Percentiles rank a stretch among this genome's conserved stretches.
These are phyloP conservation scores for Claviceps spartinae DNA, from an alignment of 2,329 filamentous ascomycete species.

Conservation along the genomic window DNA sequence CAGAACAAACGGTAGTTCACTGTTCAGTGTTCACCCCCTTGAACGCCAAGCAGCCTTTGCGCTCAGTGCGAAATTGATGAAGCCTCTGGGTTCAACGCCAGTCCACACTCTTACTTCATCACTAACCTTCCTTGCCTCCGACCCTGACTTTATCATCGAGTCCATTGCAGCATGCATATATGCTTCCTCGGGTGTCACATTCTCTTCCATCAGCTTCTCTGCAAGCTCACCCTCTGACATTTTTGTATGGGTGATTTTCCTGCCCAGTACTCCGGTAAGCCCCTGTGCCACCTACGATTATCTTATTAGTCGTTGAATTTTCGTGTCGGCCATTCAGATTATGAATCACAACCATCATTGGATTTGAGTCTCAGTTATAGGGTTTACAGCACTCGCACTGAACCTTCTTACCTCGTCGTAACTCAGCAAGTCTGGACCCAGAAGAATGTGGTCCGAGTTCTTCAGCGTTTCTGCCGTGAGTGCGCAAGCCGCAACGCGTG, in stretches of 20 bases:
- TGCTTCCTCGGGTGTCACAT: not conserved
- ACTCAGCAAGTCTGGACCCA: not conserved
- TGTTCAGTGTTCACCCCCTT: no score
- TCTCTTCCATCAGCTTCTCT: not conserved
- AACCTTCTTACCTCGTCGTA: not conserved
- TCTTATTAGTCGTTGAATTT: not conserved
- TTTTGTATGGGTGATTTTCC: not conserved
- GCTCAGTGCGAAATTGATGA: not conserved
- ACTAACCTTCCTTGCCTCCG: not conserved
- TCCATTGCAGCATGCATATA: not conserved
- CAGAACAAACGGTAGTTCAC: not conserved
- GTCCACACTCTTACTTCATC: not conserved
- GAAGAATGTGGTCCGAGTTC: not conserved
- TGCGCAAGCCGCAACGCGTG: not conserved
- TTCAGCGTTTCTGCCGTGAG: not conserved
- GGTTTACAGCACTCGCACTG: no score
- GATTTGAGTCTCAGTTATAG: no score
- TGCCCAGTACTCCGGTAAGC: not conserved
- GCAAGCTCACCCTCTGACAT: not conserved
- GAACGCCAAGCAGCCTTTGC: not conserved
- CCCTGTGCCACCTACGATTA: not conserved
- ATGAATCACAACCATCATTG: no score
- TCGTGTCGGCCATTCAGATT: no score
- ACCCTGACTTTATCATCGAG: not conserved
- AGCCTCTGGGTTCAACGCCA: not conserved